phyloP scores from a whole-genome alignment of 768 basidiomycete species.

The Russula vinacea region DNA sequence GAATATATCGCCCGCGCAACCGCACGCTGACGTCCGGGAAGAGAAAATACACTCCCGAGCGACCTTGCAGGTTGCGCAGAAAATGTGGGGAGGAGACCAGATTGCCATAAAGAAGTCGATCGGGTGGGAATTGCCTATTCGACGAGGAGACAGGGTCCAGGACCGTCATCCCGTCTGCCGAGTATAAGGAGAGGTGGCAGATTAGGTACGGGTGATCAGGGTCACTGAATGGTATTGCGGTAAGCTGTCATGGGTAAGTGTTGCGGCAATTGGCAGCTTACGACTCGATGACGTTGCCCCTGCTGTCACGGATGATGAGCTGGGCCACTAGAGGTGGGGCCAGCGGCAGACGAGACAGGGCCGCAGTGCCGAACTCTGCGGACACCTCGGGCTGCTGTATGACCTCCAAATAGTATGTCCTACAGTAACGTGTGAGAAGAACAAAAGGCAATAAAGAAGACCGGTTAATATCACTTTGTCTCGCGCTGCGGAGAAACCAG shows the following conservation, averaged over 20 bases:
- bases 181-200: slow-evolving; percentile 74
- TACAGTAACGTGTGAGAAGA: slow-evolving; percentile 21
- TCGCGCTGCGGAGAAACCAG: slow-evolving; percentile 23
- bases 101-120: slow-evolving; percentile 76
- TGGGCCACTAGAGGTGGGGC: slow-evolving; percentile 82
- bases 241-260: slow-evolving; percentile 15
- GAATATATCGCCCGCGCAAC: slow-evolving; percentile 68
- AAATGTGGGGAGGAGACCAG: slow-evolving; percentile 79
- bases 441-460: neutral
- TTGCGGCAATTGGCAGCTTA: slow-evolving; percentile 46
- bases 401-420: slow-evolving; percentile 74
- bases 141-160: slow-evolving; percentile 64
- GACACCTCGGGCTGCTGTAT: slow-evolving; percentile 81
- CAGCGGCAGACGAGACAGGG: slow-evolving; percentile 75
- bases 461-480: slow-evolving; percentile 27
- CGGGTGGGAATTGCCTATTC: slow-evolving; percentile 45
- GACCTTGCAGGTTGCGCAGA: slow-evolving; percentile 76
- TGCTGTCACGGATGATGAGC: slow-evolving; percentile 67
- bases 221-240: slow-evolving; percentile 50
- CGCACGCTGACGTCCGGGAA: slow-evolving; percentile 91
- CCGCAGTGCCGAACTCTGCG: slow-evolving; percentile 75
- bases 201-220: slow-evolving; percentile 84
- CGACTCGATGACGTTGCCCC: slow-evolving; percentile 73
- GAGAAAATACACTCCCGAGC: slow-evolving; percentile 79
- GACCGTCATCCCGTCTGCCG: slow-evolving; percentile 59